Conservation (phyloP, 108 stramenopile genomes). For the Seminavis robusta region DNA sequence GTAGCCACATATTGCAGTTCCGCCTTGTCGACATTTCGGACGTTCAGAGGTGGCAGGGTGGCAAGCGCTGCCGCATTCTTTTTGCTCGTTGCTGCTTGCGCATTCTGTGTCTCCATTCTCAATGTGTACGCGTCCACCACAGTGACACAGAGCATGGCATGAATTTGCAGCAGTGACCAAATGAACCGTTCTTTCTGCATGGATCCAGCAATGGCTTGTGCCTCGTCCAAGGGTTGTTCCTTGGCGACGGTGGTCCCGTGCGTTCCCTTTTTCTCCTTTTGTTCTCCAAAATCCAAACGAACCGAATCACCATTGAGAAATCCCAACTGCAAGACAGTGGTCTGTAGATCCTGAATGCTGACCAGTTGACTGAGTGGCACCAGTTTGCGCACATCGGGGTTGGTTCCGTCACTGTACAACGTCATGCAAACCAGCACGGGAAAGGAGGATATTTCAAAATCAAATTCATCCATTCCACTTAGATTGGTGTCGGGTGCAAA, state of each 20-base stretch:
- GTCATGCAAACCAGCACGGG: constrained; percentile 70
- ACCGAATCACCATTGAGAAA: constrained; percentile 81
- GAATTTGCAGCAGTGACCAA: constrained; percentile 80
- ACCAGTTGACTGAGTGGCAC: constrained; percentile 75
- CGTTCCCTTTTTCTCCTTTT: constrained; percentile 13
- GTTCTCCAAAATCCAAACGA: constrained; percentile 64
- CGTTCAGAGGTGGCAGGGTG: constrained; percentile 65
- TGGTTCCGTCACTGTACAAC: constrained; percentile 71
- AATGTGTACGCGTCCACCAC: too few relatives aligned
- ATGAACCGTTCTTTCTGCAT: constrained; percentile 77
- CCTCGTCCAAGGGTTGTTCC: too few relatives aligned
- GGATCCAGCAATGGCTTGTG: constrained; percentile 49
- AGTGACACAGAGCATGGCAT: constrained; percentile 84
- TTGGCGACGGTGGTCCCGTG: too few relatives aligned
- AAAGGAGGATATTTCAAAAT: constrained; percentile 72
- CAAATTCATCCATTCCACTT: too few relatives aligned
- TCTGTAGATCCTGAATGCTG: constrained; percentile 62
- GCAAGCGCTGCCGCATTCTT: constrained; percentile 45
- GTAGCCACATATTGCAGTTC: constrained; percentile 84
- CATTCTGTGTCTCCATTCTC: too few relatives aligned
- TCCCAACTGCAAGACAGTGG: constrained; percentile 61
- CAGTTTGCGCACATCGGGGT: constrained; percentile 81
- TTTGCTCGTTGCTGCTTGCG: too few relatives aligned
- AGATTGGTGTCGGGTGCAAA: too few relatives aligned
- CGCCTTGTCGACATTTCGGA: constrained; percentile 72